A percentile compares a stretch with the other conserved stretches of the same genome.
These are phyloP conservation scores for Yarrowia deformans DNA, from an alignment of 805 yeast genomes.

Conservation along the genomic window DNA sequence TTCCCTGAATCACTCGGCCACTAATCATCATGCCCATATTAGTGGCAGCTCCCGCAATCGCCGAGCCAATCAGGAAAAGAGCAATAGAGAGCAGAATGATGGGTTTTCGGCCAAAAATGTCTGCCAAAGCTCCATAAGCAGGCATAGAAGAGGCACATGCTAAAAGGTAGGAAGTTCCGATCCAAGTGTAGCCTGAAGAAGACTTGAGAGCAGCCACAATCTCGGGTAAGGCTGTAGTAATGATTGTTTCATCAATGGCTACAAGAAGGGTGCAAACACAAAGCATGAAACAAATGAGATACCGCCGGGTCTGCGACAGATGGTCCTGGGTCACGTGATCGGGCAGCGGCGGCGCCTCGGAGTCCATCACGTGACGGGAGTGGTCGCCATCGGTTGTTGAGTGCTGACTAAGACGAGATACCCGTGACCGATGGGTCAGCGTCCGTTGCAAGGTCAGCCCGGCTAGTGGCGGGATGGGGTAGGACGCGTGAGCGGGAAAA, in stretches of 20 bases:
- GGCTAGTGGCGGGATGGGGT: not conserved
- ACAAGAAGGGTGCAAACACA: slow-evolving; percentile 44
- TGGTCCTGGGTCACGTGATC: slow-evolving; percentile 24
- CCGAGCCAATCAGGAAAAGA: slow-evolving; percentile 55
- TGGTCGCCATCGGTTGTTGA: not conserved
- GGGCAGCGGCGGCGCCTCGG: not conserved
- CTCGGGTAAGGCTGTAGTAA: slow-evolving; percentile 60
- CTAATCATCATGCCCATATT: slow-evolving; percentile 67
- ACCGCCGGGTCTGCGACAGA: slow-evolving; percentile 8
- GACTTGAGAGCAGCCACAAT: slow-evolving; percentile 62
- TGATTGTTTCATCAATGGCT: slow-evolving; percentile 61
- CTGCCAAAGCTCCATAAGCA: slow-evolving; percentile 67
- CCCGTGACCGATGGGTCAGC: not conserved
- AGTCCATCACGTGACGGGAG: not conserved
- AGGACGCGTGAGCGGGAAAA: not conserved
- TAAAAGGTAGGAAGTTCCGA: slow-evolving; percentile 67
- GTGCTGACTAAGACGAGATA: not conserved
- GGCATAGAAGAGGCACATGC: slow-evolving; percentile 72
- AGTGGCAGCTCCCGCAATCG: slow-evolving; percentile 54
- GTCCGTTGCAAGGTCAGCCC: slow-evolving; percentile 7
- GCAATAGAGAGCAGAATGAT: slow-evolving; percentile 53
- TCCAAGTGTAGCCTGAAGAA: slow-evolving; percentile 59
- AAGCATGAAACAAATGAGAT: slow-evolving; percentile 32
- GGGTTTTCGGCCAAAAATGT: slow-evolving; percentile 53
- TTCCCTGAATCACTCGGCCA: slow-evolving; percentile 81